Evolutionary conservation across 2,329 filamentous ascomycete species (phyloP), one percentile per base, ranked within the genome.

Genomic region (Fusarium brevicatenulatum): DNA sequence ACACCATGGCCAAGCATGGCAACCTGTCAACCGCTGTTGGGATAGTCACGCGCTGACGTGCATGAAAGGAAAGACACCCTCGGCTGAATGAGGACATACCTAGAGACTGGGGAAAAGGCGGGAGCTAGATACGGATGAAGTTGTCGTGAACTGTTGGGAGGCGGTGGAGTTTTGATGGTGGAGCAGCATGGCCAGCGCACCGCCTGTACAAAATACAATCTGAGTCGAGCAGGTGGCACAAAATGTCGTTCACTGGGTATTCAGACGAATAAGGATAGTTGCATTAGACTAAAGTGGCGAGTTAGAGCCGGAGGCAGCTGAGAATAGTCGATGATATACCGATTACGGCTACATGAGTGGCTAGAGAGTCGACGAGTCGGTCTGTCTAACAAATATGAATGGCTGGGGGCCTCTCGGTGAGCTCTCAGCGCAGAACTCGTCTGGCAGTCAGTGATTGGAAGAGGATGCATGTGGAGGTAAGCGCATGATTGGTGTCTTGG

Each of bases 401-500:
- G 70, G 62, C 46, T 57, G 63, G 57, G 56, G 56, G 30, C 49
- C 37, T 49, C 54, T 70, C 61, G 70, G 66, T 68, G 70, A 73
- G 55, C 53, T 56, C 57, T 53, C 50, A 63, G 53, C n/a, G 40
- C 64, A 64, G 61, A 63, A 63, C 43, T 56, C 61, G 59, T 71
- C 68, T 77, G 75, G 75, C 73, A 77, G 7, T 30, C 47, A 46
- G 23, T 77, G 75, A 77, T 77, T 77, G 75, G 74, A 57, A 66
- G 52, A 63, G 59, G 66, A 25, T 68, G 71, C 60, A 68, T 53
- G 71, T 69, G 71, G 73, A 71, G 64, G 63, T 32, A 59, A 53
- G 76, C 76, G 75, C 71, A 73, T 80, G 78, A 80, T 80, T 80
- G 78, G 78, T 71, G 67, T 62, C 47, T 71, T 57, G 59, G 62